Conservation (phyloP, 208 protist genomes). For the Leishmania lainsoni region DNA sequence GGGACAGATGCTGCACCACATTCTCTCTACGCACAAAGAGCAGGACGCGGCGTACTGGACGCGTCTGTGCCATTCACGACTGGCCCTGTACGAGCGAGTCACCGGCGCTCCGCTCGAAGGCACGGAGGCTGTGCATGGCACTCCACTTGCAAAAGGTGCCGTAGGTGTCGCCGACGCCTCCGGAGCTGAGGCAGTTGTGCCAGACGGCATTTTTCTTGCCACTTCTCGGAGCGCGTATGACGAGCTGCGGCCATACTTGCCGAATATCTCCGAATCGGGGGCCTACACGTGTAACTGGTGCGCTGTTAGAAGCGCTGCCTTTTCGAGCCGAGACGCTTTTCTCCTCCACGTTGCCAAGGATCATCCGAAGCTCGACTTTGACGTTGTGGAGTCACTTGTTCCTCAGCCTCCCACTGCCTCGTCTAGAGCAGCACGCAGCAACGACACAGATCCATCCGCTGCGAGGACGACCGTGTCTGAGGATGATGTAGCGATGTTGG, state of each 20-base stretch:
- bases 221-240: not conserved
- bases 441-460: not conserved
- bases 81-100: conserved; percentile 62
- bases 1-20: conserved; percentile 73
- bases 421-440: not conserved
- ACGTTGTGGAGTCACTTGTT: conserved; percentile 66
- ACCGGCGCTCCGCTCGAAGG: conserved; percentile 60
- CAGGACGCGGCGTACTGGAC: conserved; percentile 50
- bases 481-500: not conserved
- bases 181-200: not conserved
- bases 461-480: not conserved
- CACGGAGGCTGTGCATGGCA: not conserved
- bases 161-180: not conserved
- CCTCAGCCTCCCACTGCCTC: conserved; percentile 23
- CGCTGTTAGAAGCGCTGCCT: conserved; percentile 31
- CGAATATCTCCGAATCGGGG: conserved; percentile 62
- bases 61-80: conserved; percentile 58
- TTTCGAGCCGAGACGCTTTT: conserved; percentile 78
- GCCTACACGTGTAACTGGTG: conserved; percentile 89
- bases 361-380: conserved; percentile 76
- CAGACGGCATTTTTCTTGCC: not conserved
- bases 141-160: not conserved
- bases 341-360: conserved; percentile 72
- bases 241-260: conserved; percentile 26
- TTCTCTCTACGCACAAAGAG: conserved; percentile 59